phyloP scores from a whole-genome alignment of 139 green algal genomes.

The Limnomonas spitsbergensis region DNA sequence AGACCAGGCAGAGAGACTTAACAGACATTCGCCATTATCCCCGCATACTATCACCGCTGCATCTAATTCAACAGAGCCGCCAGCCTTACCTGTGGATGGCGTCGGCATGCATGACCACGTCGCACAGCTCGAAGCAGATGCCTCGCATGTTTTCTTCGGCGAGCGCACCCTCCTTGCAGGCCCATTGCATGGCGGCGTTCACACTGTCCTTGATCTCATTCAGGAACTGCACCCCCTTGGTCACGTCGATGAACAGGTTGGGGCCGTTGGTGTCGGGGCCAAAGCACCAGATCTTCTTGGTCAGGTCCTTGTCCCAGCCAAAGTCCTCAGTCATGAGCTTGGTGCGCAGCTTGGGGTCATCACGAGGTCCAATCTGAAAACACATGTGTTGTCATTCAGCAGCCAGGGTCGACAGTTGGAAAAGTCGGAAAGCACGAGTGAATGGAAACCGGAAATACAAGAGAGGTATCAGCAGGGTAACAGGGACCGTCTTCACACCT shows the following conservation, averaged over 20 bases:
- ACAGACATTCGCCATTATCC: no score
- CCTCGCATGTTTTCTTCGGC: constrained; percentile 99
- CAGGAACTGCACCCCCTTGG: constrained; percentile 99
- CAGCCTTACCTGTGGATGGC: constrained; percentile 91
- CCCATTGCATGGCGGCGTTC: constrained; percentile 98
- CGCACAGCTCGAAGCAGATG: constrained; percentile 87
- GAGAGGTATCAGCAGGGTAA: no score
- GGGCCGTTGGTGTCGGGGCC: constrained; percentile 96
- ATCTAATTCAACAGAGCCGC: no score
- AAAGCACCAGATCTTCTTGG: constrained; percentile 99
- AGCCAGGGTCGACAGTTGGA: no score
- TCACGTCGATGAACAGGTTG: constrained; percentile 95
- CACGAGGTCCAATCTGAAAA: constrained; percentile 72
- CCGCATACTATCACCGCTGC: no score
- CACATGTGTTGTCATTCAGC: no score
- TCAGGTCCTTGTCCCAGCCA: constrained; percentile 98
- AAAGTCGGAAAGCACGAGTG: no score
- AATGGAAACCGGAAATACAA: no score
- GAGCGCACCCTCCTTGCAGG: constrained; percentile 95
- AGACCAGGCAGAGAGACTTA: no score
- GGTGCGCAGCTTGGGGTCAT: constrained; percentile 88
- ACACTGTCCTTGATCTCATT: constrained; percentile 99
- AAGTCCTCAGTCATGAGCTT: constrained; percentile 92
- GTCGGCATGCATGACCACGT: constrained; percentile 97
- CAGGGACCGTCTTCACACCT: no score